phyloP scores from a whole-genome alignment of 2,329 filamentous ascomycete species.

The Ascochyta clinopodiicola region DNA sequence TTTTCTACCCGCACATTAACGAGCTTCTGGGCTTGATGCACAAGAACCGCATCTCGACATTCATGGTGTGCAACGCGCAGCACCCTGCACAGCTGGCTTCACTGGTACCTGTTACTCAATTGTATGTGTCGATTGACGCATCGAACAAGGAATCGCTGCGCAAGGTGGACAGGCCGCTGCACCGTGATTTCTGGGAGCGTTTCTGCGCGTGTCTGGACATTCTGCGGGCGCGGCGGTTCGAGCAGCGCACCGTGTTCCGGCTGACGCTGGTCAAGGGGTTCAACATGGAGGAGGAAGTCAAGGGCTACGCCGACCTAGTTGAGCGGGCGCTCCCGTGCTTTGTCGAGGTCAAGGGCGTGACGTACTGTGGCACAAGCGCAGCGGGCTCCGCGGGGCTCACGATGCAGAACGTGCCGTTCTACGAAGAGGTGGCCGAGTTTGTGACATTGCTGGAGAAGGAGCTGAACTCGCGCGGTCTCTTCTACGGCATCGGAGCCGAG shows the following conservation, averaged over 20 bases:
- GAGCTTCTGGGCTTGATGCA: constrained; percentile 86
- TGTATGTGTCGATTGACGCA: constrained; percentile 96
- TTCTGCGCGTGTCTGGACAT: constrained; percentile 93
- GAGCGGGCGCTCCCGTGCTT: constrained; percentile 88
- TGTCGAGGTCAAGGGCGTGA: constrained; percentile 95
- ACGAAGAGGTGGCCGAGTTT: constrained; percentile 85
- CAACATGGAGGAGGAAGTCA: constrained; percentile 92
- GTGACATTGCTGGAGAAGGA: constrained; percentile 76
- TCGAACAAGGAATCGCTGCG: constrained; percentile 86
- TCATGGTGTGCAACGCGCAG: constrained; percentile 96
- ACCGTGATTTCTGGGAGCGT: constrained; percentile 97
- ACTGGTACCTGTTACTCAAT: constrained; percentile 85
- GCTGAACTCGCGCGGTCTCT: constrained; percentile 72
- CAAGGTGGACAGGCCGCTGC: constrained; percentile 88
- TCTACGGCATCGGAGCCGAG: constrained; percentile 91
- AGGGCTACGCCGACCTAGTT: constrained; percentile 88
- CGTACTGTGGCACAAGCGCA: constrained; percentile 91
- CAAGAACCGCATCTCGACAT: constrained; percentile 84
- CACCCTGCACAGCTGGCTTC: constrained; percentile 88
- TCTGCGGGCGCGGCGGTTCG: constrained; percentile 78
- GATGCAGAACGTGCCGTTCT: constrained; percentile 98
- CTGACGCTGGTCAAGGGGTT: constrained; percentile 97
- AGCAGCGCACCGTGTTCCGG: constrained; percentile 91
- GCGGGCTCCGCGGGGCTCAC: constrained; percentile 83
- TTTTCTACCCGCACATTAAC: constrained; percentile 98